These are phyloP conservation scores for Populus pruinosa DNA, from an alignment of 345 rosid genomes.

Conservation along the genomic window DNA sequence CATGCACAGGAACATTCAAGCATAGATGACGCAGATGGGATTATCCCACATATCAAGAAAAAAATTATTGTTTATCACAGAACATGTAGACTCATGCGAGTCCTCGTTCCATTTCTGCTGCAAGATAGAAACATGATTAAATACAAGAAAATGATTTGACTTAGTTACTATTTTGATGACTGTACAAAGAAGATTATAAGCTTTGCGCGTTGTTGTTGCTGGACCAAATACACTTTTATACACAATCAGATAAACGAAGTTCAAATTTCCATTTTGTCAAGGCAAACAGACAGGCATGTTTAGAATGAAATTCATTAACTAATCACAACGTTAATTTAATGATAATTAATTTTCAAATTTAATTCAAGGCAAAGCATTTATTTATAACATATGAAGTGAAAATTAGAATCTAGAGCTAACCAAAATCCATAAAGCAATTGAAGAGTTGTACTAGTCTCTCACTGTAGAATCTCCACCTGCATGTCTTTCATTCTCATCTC, in stretches of 20 bases:
- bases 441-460: conserved; percentile 63
- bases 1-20: too few relatives aligned
- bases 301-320: too few relatives aligned
- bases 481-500: conserved; percentile 67
- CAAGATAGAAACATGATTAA: neutral
- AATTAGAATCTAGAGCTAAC: conserved; percentile 35
- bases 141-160: neutral
- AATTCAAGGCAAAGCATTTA: neutral
- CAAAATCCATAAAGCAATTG: conserved; percentile 66
- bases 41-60: conserved; percentile 10
- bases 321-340: neutral
- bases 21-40: conserved; percentile 3
- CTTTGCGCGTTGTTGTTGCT: too few relatives aligned
- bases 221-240: too few relatives aligned
- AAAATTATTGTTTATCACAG: neutral
- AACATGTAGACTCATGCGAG: neutral
- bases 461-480: conserved; percentile 76
- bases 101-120: neutral
- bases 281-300: neutral
- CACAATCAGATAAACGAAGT: too few relatives aligned
- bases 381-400: neutral
- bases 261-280: too few relatives aligned
- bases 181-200: conserved; percentile 15
- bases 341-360: too few relatives aligned
- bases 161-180: conserved; percentile 14